A percentile compares a stretch with the other conserved stretches of the same genome.
Conservation (phyloP, 768 basidiomycete species). For the Lactarius pseudohatsudake region DNA sequence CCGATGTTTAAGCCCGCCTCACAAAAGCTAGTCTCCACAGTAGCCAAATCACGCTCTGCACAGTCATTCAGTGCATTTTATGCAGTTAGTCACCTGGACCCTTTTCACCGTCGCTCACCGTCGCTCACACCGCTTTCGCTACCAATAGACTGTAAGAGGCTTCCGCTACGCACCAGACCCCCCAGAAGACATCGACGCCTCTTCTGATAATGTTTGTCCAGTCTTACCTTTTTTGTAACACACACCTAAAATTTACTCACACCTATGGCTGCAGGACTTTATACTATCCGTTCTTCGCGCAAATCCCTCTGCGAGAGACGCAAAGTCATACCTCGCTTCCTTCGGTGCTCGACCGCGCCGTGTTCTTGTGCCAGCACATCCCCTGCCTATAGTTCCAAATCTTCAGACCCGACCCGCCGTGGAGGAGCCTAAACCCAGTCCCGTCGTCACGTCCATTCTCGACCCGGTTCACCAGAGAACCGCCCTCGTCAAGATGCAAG, state of each 20-base stretch:
- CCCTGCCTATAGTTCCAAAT: conserved; percentile 34
- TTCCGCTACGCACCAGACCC: conserved; percentile 21
- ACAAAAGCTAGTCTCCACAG: conserved; percentile 33
- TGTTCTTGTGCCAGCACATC: conserved; percentile 28
- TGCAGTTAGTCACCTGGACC: conserved; percentile 45
- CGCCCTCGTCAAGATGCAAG: conserved; percentile 94
- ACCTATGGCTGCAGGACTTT: conserved; percentile 66
- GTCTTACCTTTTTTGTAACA: neutral
- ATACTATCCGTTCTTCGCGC: conserved; percentile 92
- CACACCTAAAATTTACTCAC: conserved; percentile 22
- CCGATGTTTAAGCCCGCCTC: conserved; percentile 36
- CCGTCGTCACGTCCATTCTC: conserved; percentile 71
- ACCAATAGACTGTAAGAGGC: conserved; percentile 25
- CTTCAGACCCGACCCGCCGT: conserved; percentile 32
- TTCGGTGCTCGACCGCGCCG: conserved; percentile 67
- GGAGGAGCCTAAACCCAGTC: conserved; percentile 44
- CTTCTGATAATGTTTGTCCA: conserved; percentile 13
- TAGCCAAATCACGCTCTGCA: conserved; percentile 29
- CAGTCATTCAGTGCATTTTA: conserved; percentile 52
- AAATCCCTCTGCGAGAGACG: conserved; percentile 88
- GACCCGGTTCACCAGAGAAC: conserved; percentile 83
- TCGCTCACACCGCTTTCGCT: neutral
- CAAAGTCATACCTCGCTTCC: conserved; percentile 86
- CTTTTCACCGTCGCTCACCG: neutral
- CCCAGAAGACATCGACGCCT: conserved; percentile 18